Evolutionary conservation across 495 filamentous ascomycete species (phyloP), one percentile per base, ranked within the genome.

Genomic region (Daldinia caldariorum): DNA sequence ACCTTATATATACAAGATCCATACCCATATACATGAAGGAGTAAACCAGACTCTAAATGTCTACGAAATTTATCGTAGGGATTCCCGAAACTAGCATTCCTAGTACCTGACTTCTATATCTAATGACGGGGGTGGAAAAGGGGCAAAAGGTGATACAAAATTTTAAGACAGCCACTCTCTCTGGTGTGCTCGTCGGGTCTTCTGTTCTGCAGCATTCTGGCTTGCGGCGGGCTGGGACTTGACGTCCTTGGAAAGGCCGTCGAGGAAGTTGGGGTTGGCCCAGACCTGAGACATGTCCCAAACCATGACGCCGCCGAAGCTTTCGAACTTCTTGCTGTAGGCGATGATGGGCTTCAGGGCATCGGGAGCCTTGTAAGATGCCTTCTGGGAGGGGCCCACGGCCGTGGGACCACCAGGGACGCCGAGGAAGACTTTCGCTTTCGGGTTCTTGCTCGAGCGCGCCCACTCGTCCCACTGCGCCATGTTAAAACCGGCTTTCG

Each of bases 381-480:
- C 81, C 38, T 88, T 85, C 14, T 86, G 86, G 0, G 79, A 80
- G 20, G 86, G 79, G 7, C 84, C 54, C 29, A 72, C 87, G 26
- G 87, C 89, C 10, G 85, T 86, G 0, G 82, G 79, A 49, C 84
- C 85, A 9, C 87, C 90, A 0, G 90, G 89, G 4, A 91, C 81
- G 37, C 91, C 90, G 1, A 93, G 60, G 39, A 91, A 78, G 26
- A 93, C 80, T 76, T 89, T 91, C 58, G 87, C 86, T 6, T 86
- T 77, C 20, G 78, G 81, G 76, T 92, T 92, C 70, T 81, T 71
- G 41, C 85, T 88, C 0, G 75, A 85, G 68, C 85, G 84, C n/a
- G 90, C 89, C 88, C 90, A 93, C 60, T 81, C 81, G 64, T 92
- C 89, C 91, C 91, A 92, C 57, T 81, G 81, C 12, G 78, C 83